Percentiles rank a stretch among this genome's conserved stretches.
phyloP scores from a whole-genome alignment of 228 moss, liverwort and hornwort species.

The Sphagnum magellanicum region DNA sequence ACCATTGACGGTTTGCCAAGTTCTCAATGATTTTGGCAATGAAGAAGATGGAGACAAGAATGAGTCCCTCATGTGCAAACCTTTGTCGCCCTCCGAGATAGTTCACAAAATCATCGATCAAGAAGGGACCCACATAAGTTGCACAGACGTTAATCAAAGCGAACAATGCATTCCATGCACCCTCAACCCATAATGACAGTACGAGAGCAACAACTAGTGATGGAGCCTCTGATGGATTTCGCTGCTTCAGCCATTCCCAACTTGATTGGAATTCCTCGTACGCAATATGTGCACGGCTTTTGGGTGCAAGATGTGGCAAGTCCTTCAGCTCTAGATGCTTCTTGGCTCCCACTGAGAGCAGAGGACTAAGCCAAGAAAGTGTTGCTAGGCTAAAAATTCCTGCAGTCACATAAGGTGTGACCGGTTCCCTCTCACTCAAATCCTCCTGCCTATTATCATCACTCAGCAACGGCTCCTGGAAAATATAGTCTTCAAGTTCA shows the following conservation, averaged over 20 bases:
- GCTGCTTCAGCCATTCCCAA: slow-evolving; percentile 40
- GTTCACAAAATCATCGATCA: slow-evolving; percentile 64
- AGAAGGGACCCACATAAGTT: slow-evolving; percentile 46
- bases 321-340: slow-evolving; percentile 43
- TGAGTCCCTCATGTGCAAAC: slow-evolving; percentile 47
- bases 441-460: slow-evolving; percentile 1
- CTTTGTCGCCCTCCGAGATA: slow-evolving; percentile 49
- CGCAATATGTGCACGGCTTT: slow-evolving; percentile 36
- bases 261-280: slow-evolving; percentile 24
- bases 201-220: slow-evolving; percentile 34
- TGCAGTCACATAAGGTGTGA: slow-evolving; percentile 36
- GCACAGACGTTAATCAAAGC: slow-evolving; percentile 24
- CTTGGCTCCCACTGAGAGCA: slow-evolving; percentile 36
- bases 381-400: slow-evolving; percentile 28
- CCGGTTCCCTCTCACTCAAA: slow-evolving; percentile 6
- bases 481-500: slow-evolving; percentile 15
- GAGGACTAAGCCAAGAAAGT: slow-evolving; percentile 37
- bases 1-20: slow-evolving; percentile 31
- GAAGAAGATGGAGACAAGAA: slow-evolving; percentile 33
- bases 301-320: slow-evolving; percentile 38
- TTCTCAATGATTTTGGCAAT: slow-evolving; percentile 45
- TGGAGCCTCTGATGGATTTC: slow-evolving; percentile 23
- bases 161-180: slow-evolving; percentile 30
- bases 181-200: slow-evolving; percentile 22
- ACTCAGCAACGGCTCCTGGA: slow-evolving; percentile 39